phyloP scores from a whole-genome alignment of 148 eudicot species.

The Cornus kousa region DNA sequence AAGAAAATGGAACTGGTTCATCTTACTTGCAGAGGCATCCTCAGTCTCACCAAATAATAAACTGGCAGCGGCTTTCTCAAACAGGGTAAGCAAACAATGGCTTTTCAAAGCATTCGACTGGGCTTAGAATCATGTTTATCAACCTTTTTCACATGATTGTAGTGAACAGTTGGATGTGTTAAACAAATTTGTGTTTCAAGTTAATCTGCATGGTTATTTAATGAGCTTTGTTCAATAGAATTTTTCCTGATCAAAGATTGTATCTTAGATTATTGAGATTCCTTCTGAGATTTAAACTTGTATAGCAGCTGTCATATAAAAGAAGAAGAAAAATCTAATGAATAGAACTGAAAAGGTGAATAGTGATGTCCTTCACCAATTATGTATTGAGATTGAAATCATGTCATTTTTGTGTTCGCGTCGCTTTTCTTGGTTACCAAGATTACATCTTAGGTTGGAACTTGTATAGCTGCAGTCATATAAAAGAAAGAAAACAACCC shows the following conservation, averaged over 20 bases:
- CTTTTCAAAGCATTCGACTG: constrained; percentile 17
- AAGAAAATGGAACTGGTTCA: constrained; percentile 55
- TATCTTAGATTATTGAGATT: no score
- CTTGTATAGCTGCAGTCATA: not conserved
- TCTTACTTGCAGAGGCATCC: constrained; percentile 91
- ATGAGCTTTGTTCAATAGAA: not conserved
- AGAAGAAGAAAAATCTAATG: no score
- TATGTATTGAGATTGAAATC: no score
- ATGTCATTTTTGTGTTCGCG: no score
- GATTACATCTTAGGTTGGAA: not conserved
- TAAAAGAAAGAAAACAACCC: no score
- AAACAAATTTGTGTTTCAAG: not conserved
- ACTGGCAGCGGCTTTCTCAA: constrained; percentile 89
- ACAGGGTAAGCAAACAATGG: constrained; percentile 62
- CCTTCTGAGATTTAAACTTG: no score
- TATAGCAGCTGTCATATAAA: no score
- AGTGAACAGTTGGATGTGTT: not conserved
- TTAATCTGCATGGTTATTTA: not conserved
- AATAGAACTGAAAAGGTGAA: no score
- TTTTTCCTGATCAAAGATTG: not conserved
- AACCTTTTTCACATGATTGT: constrained; percentile 2
- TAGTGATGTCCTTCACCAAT: no score
- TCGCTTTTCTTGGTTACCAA: not conserved
- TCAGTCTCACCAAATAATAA: constrained; percentile 68
- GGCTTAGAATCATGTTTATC: not conserved